Conservation (phyloP, 1,284 basidiomycete species). For the Ustilago nuda region DNA sequence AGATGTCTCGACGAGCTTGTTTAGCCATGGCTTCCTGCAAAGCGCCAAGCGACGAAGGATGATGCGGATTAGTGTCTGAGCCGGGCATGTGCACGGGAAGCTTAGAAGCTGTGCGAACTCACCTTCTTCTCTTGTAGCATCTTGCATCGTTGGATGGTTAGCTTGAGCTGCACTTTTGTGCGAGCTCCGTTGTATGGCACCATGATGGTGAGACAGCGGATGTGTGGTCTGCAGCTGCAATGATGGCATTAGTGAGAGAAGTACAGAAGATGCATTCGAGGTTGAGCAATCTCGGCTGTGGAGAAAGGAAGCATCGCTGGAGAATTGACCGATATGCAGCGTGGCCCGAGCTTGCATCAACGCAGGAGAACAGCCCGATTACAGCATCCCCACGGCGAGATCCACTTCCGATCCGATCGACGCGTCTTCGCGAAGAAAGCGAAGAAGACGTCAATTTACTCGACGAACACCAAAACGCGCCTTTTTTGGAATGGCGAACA, state of each 20-base stretch:
- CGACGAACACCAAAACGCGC: slow-evolving; percentile 21
- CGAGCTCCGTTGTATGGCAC: slow-evolving; percentile 60
- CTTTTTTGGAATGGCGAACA: not conserved
- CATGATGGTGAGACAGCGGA: slow-evolving; percentile 26
- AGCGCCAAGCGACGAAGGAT: not conserved
- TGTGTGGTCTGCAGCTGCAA: not conserved
- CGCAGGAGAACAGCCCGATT: slow-evolving; percentile 10
- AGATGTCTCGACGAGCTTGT: slow-evolving; percentile 80
- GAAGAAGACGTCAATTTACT: slow-evolving; percentile 31
- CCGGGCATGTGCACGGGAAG: too few relatives aligned
- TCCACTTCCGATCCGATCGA: slow-evolving; percentile 21
- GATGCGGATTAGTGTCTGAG: slow-evolving; percentile 3
- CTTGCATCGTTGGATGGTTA: slow-evolving; percentile 88
- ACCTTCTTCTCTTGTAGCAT: slow-evolving; percentile 89
- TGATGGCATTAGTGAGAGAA: slow-evolving; percentile 5
- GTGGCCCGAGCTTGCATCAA: slow-evolving; percentile 5
- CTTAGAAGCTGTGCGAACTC: slow-evolving; percentile 24
- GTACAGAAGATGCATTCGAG: not conserved
- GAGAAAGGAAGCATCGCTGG: slow-evolving; percentile 25
- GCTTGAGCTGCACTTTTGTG: slow-evolving; percentile 73
- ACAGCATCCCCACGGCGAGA: not conserved
- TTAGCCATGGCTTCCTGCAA: slow-evolving; percentile 84
- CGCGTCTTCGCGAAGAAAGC: slow-evolving; percentile 24
- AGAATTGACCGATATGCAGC: slow-evolving; percentile 36
- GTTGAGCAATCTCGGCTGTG: slow-evolving; percentile 11